phyloP scores from a whole-genome alignment of 768 basidiomycete genomes.

The Mycena rebaudengoi region DNA sequence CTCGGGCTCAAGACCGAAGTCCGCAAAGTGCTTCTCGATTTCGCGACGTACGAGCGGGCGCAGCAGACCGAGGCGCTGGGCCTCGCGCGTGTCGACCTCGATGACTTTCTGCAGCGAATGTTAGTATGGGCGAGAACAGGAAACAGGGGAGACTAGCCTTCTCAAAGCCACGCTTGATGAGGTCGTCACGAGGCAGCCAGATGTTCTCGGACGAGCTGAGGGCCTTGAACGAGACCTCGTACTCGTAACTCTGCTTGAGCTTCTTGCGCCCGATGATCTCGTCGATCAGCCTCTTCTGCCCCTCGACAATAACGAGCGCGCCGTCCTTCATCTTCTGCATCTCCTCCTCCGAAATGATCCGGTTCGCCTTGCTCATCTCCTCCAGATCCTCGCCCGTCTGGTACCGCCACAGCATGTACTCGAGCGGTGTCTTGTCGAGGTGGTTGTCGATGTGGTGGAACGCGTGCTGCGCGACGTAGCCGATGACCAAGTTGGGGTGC shows the following conservation, averaged over 20 bases:
- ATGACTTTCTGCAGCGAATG: slow-evolving; percentile 78
- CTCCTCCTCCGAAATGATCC: slow-evolving; percentile 89
- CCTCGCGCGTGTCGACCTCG: slow-evolving; percentile 97
- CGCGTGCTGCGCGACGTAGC: slow-evolving; percentile 98
- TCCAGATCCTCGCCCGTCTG: slow-evolving; percentile 99
- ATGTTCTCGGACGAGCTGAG: slow-evolving; percentile 97
- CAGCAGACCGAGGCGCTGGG: slow-evolving; percentile 93
- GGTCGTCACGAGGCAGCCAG: slow-evolving; percentile 96
- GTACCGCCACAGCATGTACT: slow-evolving; percentile 99
- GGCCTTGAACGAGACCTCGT: slow-evolving; percentile 95
- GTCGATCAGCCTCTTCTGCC: slow-evolving; percentile 94
- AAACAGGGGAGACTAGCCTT: slow-evolving; percentile 58
- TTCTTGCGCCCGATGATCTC: slow-evolving; percentile 94
- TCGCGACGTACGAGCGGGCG: slow-evolving; percentile 97
- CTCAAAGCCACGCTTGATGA: slow-evolving; percentile 98
- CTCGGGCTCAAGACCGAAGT: slow-evolving; percentile 99
- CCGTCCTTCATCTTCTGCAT: slow-evolving; percentile 97
- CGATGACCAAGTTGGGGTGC: slow-evolving; percentile 99
- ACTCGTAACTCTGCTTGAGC: slow-evolving; percentile 99
- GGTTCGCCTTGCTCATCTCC: slow-evolving; percentile 92
- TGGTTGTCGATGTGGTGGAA: slow-evolving; percentile 99
- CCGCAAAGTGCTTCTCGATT: slow-evolving; percentile 99
- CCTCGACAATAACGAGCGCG: slow-evolving; percentile 83
- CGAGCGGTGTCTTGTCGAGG: slow-evolving; percentile 97
- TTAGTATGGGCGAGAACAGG: slow-evolving; percentile 11